phyloP scores from a whole-genome alignment of 2,329 filamentous ascomycete species.

The Pyrenophora seminiperda region DNA sequence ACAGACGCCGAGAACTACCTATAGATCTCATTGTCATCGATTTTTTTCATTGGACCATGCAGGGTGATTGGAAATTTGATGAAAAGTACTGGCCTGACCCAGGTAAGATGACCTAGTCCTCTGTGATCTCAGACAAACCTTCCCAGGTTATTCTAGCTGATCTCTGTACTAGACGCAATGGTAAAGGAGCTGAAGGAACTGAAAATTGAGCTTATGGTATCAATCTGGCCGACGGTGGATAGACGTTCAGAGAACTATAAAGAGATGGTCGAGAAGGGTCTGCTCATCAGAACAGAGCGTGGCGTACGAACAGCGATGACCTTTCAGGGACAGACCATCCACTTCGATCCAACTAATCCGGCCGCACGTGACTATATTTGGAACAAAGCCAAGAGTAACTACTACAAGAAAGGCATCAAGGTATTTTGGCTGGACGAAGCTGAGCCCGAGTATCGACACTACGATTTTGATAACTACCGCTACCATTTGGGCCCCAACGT shows the following conservation, averaged over 20 bases:
- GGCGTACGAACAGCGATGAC: conserved; percentile 65
- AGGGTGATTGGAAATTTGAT: conserved; percentile 73
- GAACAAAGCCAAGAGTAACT: conserved; percentile 63
- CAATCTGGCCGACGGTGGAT: conserved; percentile 71
- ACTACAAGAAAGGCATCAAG: conserved; percentile 65
- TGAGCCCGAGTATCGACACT: conserved; percentile 67
- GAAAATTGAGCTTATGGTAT: conserved; percentile 70
- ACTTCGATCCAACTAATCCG: conserved; percentile 69
- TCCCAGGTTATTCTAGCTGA: too few species aligned
- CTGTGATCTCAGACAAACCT: neutral
- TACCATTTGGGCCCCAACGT: conserved; percentile 62
- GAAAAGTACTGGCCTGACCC: conserved; percentile 68
- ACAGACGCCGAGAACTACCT: conserved; percentile 60
- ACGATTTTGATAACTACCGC: conserved; percentile 70
- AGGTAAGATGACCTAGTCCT: conserved; percentile 15
- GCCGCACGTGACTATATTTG: conserved; percentile 64
- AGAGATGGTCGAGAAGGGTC: conserved; percentile 66
- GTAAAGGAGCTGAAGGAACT: conserved; percentile 63
- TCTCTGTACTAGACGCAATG: conserved; percentile 66
- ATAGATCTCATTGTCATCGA: conserved; percentile 70
- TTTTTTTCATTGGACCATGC: conserved; percentile 70
- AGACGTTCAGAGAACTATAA: conserved; percentile 62
- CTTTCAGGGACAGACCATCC: conserved; percentile 62
- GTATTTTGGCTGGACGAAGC: conserved; percentile 73
- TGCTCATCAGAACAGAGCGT: conserved; percentile 65